Base-by-base conservation (phyloP, 2,329 filamentous ascomycete genomes). In the Botrytis squamosa region DNA sequence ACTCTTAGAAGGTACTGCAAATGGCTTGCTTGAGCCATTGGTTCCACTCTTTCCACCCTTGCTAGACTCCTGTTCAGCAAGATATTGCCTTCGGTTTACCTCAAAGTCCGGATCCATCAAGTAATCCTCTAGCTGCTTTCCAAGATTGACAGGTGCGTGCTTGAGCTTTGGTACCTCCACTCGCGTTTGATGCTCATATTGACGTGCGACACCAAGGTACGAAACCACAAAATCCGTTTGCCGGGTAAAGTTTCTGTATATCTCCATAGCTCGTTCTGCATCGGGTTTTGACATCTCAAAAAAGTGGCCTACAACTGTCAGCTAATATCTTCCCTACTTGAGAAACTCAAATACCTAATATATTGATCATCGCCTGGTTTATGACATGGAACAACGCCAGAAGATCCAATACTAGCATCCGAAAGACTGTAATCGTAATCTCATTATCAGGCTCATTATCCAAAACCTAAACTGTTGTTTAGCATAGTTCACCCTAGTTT, bases 261-360 rank as follows among this genome's bases (percentile, higher is more conserved):
- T 95, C 75, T 90, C 88, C 84, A 99, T 90, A 73, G 96, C 94
- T 76, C 95, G 89, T 82, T 98, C 94, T 74, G 96, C 97, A 83
- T 99, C 96, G 40, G 93, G 88, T 80, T 93, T 93, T 69, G 96
- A 98, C 92, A 99, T 95, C 84, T 99, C 96, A 80, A 99, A 99
- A 83, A 98, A 99, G 83, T 97, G 93, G 79, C 96, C 94, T 97
- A 76, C 20, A 44, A 57, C 18, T 16, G 76, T 81, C 65, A 81
- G 79, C 74, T 70, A 44, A 60, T 71, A 36, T 25, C 38, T 29
- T 46, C 14, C 10, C 10, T 29, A 7, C 18, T 3, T 16, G 16
- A 60, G 29, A 20, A 36, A 60, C 20, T 55, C 25, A 80, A 89
- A 77, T 85, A 97, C 95, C 94, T 73, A 99, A 85, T 74, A 99